A percentile compares a stretch with the other conserved stretches of the same genome.
phyloP scores from a whole-genome alignment of 2,329 filamentous ascomycete species.

The Proliferodiscus dingleyae region DNA sequence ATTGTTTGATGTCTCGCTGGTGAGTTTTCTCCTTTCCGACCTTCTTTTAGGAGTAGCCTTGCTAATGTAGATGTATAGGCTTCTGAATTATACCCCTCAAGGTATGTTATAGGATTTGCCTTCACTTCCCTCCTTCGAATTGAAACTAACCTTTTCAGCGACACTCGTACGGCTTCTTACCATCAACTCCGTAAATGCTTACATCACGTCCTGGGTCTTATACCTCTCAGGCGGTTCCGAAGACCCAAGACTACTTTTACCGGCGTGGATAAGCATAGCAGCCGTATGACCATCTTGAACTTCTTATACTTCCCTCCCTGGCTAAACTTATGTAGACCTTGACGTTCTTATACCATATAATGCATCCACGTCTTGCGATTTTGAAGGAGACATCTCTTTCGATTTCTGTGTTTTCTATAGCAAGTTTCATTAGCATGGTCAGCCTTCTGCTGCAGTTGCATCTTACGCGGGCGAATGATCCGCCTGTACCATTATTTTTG shows the following conservation, averaged over 20 bases:
- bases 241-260: slow-evolving; percentile 66
- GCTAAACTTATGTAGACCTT: slow-evolving; percentile 48
- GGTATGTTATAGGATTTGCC: slow-evolving; percentile 26
- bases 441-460: slow-evolving; percentile 64
- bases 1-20: slow-evolving; percentile 82
- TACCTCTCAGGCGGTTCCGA: slow-evolving; percentile 65
- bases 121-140: not conserved
- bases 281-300: slow-evolving; percentile 60
- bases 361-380: slow-evolving; percentile 74
- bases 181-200: slow-evolving; percentile 69
- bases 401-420: slow-evolving; percentile 71
- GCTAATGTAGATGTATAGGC: slow-evolving; percentile 43
- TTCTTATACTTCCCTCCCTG: not conserved
- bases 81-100: slow-evolving; percentile 76
- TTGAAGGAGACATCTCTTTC: slow-evolving; percentile 73
- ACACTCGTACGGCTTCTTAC: slow-evolving; percentile 75
- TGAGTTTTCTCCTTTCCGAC: slow-evolving; percentile 34
- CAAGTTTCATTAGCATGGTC: slow-evolving; percentile 72
- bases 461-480: slow-evolving; percentile 28
- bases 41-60: not conserved
- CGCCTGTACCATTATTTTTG: slow-evolving; percentile 26
- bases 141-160: slow-evolving; percentile 38
- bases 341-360: slow-evolving; percentile 70
- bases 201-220: slow-evolving; percentile 68
- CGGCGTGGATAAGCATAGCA: slow-evolving; percentile 74